Base-by-base conservation (phyloP, 495 filamentous ascomycete species). In the Daldinia concentrica region DNA sequence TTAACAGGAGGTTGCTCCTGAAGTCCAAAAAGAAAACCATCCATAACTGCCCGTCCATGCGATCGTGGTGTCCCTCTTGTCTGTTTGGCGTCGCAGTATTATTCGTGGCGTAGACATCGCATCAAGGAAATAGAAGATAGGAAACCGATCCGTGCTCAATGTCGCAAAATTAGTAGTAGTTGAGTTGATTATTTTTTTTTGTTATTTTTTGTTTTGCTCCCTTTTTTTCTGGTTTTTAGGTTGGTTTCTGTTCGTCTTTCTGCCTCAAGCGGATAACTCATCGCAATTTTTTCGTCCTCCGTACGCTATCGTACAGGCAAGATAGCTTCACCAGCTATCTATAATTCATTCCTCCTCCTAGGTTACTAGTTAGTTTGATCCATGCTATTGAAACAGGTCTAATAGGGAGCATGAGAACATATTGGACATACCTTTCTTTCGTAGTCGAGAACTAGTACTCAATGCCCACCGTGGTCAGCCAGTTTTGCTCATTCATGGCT, bases 401-500 rank as follows among this genome's bases (percentile, higher is more conserved):
- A 30, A 27, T 50, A 39, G 22, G 24, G 14, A 8, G 24, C 3
- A 15, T n/a, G 24, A 4, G 29, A 29, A 17, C 6, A 14, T 11
- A 41, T 17, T 43, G 7, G n/a, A 50, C 64, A 56, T 68, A 68
- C 57, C 14, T 8, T 56, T 41, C 14, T 8, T 56, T 41, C 32
- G 43, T 30, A 27, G 34, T 17, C 19, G 22, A 27, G 11, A 17
- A 30, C 27, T 51, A 73, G 37, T 69, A 69, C 58, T 73, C 71
- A 7, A 73, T 65, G 4, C 71, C 71, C 2, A 69, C 61, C 4
- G 56, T 66, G 11, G 52, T 73, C 17, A 73, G 45, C 66, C 66
- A 73, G 11, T 66, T 69, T 9, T 32, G 9, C 43, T 73, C 71
- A 17, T 60, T 73, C 66, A 68, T 69, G 2, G 62, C 66, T 45